Percentiles rank a stretch among this genome's conserved stretches.
These are phyloP conservation scores for Coemansia sp. DNA, from an alignment of 192 early-diverging fungal species.

Conservation along the genomic window DNA sequence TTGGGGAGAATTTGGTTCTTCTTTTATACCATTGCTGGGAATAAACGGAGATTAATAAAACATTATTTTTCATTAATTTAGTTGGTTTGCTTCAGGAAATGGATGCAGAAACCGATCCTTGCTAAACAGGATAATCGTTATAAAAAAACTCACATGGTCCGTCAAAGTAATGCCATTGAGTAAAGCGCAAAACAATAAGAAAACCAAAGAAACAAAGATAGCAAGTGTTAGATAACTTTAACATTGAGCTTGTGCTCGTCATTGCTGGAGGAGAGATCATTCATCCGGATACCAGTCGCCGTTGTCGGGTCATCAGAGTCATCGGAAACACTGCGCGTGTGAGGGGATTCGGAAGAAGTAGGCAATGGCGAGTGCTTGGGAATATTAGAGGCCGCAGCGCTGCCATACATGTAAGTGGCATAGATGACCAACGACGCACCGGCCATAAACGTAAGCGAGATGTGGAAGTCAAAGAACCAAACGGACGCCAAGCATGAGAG, in stretches of 20 bases:
- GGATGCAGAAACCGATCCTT: no score
- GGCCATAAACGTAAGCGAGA: conserved; percentile 69
- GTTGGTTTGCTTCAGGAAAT: no score
- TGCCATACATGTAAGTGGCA: conserved; percentile 76
- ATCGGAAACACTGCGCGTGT: background rate
- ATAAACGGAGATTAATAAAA: no score
- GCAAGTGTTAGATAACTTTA: background rate
- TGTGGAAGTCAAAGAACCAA: conserved; percentile 78
- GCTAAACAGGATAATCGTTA: no score
- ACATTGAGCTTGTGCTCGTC: background rate
- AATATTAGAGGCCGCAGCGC: background rate
- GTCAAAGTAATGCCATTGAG: no score
- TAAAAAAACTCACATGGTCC: no score
- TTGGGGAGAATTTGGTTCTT: no score
- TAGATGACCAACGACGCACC: conserved; percentile 75
- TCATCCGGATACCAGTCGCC: conserved; percentile 7
- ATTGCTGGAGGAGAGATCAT: background rate
- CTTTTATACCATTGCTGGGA: no score
- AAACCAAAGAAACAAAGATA: no score
- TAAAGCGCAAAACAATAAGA: no score
- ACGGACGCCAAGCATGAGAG: conserved; percentile 83
- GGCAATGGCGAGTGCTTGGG: conserved; percentile 4
- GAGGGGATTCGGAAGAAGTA: background rate
- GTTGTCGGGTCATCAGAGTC: background rate
- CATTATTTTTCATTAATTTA: no score